Evolutionary conservation across 129 eudicot genomes (phyloP).

Genomic region (Saposhnikovia divaricata): DNA sequence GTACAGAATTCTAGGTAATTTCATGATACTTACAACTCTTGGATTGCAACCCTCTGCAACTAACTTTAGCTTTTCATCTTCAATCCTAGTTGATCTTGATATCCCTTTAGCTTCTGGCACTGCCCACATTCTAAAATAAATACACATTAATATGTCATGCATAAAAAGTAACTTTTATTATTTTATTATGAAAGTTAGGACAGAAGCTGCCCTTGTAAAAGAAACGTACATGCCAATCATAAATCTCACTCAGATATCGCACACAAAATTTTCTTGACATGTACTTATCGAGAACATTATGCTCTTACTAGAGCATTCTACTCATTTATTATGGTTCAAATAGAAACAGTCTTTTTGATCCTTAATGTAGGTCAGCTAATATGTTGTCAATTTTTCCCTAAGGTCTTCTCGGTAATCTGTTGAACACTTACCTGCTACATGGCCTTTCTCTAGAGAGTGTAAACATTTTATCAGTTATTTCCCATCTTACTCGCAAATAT

Average conservation of each 20-base stretch:
- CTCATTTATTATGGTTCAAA: neutral
- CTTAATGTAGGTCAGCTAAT: neutral
- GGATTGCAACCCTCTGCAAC: conserved; percentile 57
- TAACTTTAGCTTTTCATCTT: conserved; percentile 48
- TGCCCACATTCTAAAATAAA: conserved; percentile 54
- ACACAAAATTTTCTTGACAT: neutral
- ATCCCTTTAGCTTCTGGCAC: conserved; percentile 71
- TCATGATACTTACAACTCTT: conserved; percentile 40
- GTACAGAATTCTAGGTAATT: neutral
- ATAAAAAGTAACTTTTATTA: neutral
- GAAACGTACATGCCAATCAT: neutral
- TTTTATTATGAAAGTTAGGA: neutral
- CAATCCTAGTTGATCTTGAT: conserved; percentile 33
- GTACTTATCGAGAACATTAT: neutral
- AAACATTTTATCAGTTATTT: neutral
- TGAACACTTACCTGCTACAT: neutral
- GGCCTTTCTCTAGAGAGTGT: neutral
- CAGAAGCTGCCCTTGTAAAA: neutral
- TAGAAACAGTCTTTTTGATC: neutral
- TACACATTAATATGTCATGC: conserved; percentile 4
- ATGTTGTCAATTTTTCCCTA: neutral
- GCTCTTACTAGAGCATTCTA: neutral
- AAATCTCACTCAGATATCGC: neutral
- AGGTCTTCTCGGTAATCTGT: neutral
- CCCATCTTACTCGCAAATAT: neutral